These are phyloP conservation scores for Sarocladium oryzae DNA, from an alignment of 2,329 filamentous ascomycete species.

Conservation along the genomic window DNA sequence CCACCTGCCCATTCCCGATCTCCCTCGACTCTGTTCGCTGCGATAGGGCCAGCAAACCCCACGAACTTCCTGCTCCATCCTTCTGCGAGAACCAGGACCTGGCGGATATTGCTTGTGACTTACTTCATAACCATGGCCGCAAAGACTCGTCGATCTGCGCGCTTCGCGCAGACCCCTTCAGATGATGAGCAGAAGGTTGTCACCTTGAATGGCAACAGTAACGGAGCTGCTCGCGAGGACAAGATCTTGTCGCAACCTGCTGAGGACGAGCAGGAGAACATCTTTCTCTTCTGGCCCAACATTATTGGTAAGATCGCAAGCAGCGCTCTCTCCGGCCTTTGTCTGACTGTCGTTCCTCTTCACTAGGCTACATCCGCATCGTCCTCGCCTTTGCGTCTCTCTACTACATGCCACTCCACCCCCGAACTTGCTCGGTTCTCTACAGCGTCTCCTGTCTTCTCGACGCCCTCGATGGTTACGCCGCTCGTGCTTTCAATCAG, in stretches of 20 bases:
- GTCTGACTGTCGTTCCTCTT: no score
- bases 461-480: constrained; percentile 89
- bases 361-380: constrained; percentile 71
- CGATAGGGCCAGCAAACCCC: not conserved
- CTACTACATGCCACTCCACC: constrained; percentile 98
- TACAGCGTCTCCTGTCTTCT: constrained; percentile 94
- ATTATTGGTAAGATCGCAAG: constrained; percentile 57
- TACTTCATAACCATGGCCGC: constrained; percentile 28
- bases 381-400: constrained; percentile 82
- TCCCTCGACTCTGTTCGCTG: not conserved
- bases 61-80: not conserved
- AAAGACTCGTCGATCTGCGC: constrained; percentile 31
- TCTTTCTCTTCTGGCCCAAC: constrained; percentile 77
- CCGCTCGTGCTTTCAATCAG: constrained; percentile 75
- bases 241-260: constrained; percentile 13
- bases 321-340: no score
- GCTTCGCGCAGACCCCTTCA: constrained; percentile 19
- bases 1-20: not conserved
- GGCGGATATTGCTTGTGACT: not conserved
- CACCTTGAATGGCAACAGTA: constrained; percentile 40
- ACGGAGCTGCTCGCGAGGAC: constrained; percentile 26
- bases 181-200: constrained; percentile 21
- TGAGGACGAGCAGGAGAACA: constrained; percentile 51
- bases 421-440: constrained; percentile 84
- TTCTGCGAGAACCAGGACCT: not conserved